Percentiles rank a stretch among this genome's conserved stretches.
These are phyloP conservation scores for Oenanthe javanica DNA, from an alignment of 140 eudicot species.

Conservation along the genomic window DNA sequence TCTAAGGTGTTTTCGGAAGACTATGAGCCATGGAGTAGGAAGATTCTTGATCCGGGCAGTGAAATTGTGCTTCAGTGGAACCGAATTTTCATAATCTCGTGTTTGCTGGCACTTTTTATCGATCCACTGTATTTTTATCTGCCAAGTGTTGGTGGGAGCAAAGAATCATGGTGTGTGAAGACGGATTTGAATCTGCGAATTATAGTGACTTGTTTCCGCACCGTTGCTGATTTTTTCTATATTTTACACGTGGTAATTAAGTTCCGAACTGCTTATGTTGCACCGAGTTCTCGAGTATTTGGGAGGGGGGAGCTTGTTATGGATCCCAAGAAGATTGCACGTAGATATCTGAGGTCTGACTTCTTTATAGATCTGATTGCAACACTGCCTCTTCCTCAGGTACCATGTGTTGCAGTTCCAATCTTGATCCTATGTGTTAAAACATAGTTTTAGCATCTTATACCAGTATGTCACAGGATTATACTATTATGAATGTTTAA, in stretches of 20 bases:
- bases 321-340: constrained; percentile 88
- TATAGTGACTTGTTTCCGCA: constrained; percentile 68
- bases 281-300: constrained; percentile 89
- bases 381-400: constrained; percentile 97
- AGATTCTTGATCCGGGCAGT: constrained; percentile 95
- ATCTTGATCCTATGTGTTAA: no score
- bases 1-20: constrained; percentile 69
- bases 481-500: background rate
- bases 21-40: constrained; percentile 62
- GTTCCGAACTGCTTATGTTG: constrained; percentile 92
- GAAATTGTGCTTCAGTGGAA: constrained; percentile 85
- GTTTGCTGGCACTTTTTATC: constrained; percentile 75
- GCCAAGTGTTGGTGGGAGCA: constrained; percentile 59
- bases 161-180: constrained; percentile 61
- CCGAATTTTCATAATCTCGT: constrained; percentile 67
- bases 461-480: background rate
- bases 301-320: constrained; percentile 97
- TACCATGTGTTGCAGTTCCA: constrained; percentile 15
- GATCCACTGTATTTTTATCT: constrained; percentile 87
- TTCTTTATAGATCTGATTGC: constrained; percentile 90
- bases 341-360: constrained; percentile 67
- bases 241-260: constrained; percentile 73
- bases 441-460: background rate
- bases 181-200: constrained; percentile 67
- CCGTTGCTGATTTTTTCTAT: constrained; percentile 79